Conservation (phyloP, 73 alveolate genomes). For the Urostyla sp. region DNA sequence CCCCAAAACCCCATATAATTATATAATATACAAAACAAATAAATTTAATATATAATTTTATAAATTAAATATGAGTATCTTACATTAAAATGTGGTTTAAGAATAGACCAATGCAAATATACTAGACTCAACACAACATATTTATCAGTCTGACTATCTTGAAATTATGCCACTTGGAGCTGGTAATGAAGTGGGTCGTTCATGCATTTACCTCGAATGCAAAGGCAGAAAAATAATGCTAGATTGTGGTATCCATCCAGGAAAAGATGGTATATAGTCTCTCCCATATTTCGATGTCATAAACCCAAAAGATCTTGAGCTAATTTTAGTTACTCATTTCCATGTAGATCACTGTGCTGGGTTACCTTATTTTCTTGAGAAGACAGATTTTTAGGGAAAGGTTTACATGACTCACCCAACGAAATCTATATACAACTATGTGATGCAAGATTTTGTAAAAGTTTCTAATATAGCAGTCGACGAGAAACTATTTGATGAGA, state of each 20-base stretch:
- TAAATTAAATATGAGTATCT: background rate
- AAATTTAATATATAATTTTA: background rate
- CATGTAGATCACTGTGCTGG: conserved; percentile 99
- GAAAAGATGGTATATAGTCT: conserved; percentile 91
- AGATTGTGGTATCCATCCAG: conserved; percentile 99
- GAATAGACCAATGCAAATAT: background rate
- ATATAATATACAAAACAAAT: background rate
- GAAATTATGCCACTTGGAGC: conserved; percentile 98
- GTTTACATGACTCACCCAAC: conserved; percentile 99
- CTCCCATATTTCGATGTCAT: conserved; percentile 96
- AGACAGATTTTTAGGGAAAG: conserved; percentile 97
- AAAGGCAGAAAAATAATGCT: conserved; percentile 92
- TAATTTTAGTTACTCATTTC: conserved; percentile 96
- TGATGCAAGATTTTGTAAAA: conserved; percentile 93
- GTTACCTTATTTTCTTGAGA: conserved; percentile 97
- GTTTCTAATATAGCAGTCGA: conserved; percentile 90
- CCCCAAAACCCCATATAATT: conserved; percentile 35
- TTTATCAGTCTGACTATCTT: conserved; percentile 46
- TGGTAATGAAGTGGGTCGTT: conserved; percentile 98
- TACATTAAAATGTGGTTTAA: background rate
- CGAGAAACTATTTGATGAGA: conserved; percentile 88
- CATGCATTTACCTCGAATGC: conserved; percentile 93
- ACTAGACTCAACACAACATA: conserved; percentile 21
- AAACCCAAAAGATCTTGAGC: conserved; percentile 90
- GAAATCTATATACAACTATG: conserved; percentile 94